These are phyloP conservation scores for Quillaja saponaria DNA, from an alignment of 306 rosid genomes.

Conservation along the genomic window DNA sequence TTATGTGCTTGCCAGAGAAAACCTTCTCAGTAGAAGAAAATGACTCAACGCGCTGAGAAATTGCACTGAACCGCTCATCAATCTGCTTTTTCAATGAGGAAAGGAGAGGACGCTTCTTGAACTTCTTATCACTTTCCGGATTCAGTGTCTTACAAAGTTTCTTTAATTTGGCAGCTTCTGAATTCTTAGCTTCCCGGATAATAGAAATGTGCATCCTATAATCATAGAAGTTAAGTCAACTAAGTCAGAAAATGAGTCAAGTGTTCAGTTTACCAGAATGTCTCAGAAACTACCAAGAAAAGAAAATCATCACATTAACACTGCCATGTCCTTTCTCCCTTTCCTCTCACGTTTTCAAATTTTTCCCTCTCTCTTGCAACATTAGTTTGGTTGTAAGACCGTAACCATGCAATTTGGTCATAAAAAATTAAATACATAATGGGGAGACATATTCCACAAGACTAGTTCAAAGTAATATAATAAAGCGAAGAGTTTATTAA, in stretches of 20 bases:
- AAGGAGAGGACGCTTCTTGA: conserved; percentile 40
- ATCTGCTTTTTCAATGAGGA: conserved; percentile 49
- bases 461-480: too few species aligned
- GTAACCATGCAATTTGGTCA: too few species aligned
- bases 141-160: conserved; percentile 32
- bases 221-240: conserved; percentile 15
- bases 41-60: conserved; percentile 75
- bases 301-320: too few species aligned
- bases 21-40: conserved; percentile 55
- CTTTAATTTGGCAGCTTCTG: conserved; percentile 38
- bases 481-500: too few species aligned
- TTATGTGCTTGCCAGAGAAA: conserved; percentile 67
- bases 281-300: too few species aligned
- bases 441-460: too few species aligned
- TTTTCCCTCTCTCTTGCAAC: too few species aligned
- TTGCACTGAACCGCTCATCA: conserved; percentile 63
- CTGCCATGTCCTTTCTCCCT: too few species aligned
- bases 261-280: not conserved
- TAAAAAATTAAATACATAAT: too few species aligned
- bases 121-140: conserved; percentile 25
- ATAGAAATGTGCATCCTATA: conserved; percentile 56
- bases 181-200: conserved; percentile 50
- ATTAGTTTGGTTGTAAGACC: too few species aligned
- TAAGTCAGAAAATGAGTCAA: conserved; percentile 17
- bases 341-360: too few species aligned